These are phyloP conservation scores for Alternaria conjuncta DNA, from an alignment of 2,329 filamentous ascomycete genomes.

Conservation along the genomic window DNA sequence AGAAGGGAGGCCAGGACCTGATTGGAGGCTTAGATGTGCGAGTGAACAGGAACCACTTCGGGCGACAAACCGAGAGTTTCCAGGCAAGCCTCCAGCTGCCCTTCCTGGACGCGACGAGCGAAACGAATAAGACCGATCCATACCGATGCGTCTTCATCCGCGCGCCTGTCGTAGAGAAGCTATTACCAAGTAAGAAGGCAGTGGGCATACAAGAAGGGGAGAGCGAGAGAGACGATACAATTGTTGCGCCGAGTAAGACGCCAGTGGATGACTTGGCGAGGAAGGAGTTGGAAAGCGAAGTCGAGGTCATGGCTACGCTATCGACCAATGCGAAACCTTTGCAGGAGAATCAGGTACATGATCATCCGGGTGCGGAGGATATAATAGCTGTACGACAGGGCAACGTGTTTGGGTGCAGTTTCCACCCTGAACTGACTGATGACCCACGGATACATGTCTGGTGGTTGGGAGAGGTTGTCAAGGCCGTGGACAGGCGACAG, in stretches of 20 bases:
- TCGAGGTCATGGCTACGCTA: conserved; percentile 65
- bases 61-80: conserved; percentile 91
- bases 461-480: conserved; percentile 79
- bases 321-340: conserved; percentile 58
- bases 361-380: conserved; percentile 61
- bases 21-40: conserved; percentile 90
- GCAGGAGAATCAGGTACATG: conserved; percentile 55
- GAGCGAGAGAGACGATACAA: conserved; percentile 55
- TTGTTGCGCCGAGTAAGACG: conserved; percentile 63
- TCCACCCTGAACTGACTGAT: conserved; percentile 90
- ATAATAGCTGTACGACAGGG: conserved; percentile 90
- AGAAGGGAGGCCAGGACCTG: conserved; percentile 88
- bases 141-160: conserved; percentile 93
- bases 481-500: conserved; percentile 39
- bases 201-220: conserved; percentile 57
- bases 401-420: conserved; percentile 93
- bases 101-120: conserved; percentile 61
- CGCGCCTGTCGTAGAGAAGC: conserved; percentile 87
- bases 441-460: conserved; percentile 89
- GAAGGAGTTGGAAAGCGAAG: conserved; percentile 54
- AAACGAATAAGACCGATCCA: conserved; percentile 48
- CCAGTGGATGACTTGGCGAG: conserved; percentile 55
- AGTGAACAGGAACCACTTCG: conserved; percentile 94
- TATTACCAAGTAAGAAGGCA: conserved; percentile 63
- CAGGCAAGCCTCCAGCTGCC: conserved; percentile 75